Base-by-base conservation (phyloP, 2,329 filamentous ascomycete species). In the Chalaropsis thielavioides region DNA sequence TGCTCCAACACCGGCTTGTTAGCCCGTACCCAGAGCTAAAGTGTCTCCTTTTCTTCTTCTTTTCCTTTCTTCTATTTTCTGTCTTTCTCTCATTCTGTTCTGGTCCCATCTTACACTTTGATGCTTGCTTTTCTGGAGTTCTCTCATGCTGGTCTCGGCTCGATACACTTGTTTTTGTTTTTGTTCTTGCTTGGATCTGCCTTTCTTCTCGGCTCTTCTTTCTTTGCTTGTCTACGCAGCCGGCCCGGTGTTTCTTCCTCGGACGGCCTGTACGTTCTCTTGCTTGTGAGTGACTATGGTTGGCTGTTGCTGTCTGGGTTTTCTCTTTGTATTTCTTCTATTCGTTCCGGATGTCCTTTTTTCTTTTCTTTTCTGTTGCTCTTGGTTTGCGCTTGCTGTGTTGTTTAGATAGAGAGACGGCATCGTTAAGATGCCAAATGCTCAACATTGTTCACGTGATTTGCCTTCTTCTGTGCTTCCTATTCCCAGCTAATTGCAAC, bases 181-280 rank as follows among this genome's bases (percentile, higher is more conserved):
- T 62, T 58, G 41, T 15, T 54, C 17, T 40, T 64, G 54, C 66
- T 61, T 63, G 40, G 11, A 19, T 63, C 40, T 59, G 64, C 38
- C 43, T 66, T 44, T 65, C 64, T 61, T 61, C 24, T 31, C 44
- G 3, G 31, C 3, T 46, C 44, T 64, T 44, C 59, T 46, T 46
- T 44, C 44, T 59, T 13, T 59, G 10, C 19, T 19, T 24, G 44
- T 49, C 17, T 49, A 49, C n/a, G 19, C 22, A 49, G 44, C 44
- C 44, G 11, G n/a, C 8, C 22, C 13, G n/a, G 17, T 22, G 11
- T 49, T 5, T 8, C 17, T n/a, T 22, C 22, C 19, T 24, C 11
- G 17, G 7, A 19, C 44, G 17, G 44, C 17, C 11, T 49, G 44
- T 19, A n/a, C 19, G 44, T 8, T 22, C 44, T 49, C n/a, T 49